Base-by-base conservation (phyloP, 2,329 filamentous ascomycete species). In the Escovopsis weberi region DNA sequence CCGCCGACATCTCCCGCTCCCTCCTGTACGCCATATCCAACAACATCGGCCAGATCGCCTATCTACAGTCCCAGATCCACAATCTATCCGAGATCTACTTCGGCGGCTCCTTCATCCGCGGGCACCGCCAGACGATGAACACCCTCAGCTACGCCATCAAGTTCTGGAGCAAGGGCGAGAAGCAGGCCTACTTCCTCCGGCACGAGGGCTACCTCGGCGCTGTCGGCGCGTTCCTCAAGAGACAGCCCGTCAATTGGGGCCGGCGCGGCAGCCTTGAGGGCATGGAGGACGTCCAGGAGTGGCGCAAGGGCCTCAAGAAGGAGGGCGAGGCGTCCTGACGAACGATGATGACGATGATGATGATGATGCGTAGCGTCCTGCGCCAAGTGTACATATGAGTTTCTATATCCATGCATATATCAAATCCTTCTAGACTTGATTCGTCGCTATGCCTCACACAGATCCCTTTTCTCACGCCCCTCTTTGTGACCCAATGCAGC, bases 41-140 rank as follows among this genome's bases (percentile, higher is more conserved):
- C 68, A 96, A 96, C 63, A 95, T 96, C 49, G 91, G 91, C 12
- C 91, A 98, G 66, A 94, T 98, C 53, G 87, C 91, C 37, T 95
- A 91, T 60, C 70, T 98, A n/a, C 91, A 96, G 59, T 91, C 86
- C 6, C 88, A 95, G 59, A 91, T 94, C 57, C 89, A 98, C 64
- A 76, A 82, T 38, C 70, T 96, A 26, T 82, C 85, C 48, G 80
- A 89, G 56, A 96, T 98, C 47, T 98, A 98, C 67, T 98, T 98
- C 62, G 91, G 91, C 19, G 91, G 91, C 23, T 91, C 84, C 6
- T 98, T 96, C 59, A 96, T 98, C 57, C 80, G 91, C 36, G 91
- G 91, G 35, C 91, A 98, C 61, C 79, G 84, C 12, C 91, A 96
- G 65, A 98, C 91, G 11, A 98, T 98, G 77, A 94, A 96, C 62